Percentiles rank a stretch among this genome's conserved stretches.
Conservation (phyloP, 805 yeast genomes). For the Blastobotrys mokoenaii region DNA sequence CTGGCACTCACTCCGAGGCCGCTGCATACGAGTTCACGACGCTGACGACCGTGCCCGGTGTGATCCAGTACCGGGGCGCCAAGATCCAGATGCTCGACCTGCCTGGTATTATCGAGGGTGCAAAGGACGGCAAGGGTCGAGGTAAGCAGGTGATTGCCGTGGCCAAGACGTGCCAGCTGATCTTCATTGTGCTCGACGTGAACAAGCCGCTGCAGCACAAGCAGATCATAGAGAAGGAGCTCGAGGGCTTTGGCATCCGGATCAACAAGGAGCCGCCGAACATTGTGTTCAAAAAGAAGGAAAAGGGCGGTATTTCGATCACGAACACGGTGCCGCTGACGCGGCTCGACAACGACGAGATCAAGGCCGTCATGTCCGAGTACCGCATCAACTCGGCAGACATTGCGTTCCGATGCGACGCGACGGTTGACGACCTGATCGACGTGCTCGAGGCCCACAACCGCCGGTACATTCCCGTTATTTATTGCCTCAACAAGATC, state of each 20-base stretch:
- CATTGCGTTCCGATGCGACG: slow-evolving; percentile 93
- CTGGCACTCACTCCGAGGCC: slow-evolving; percentile 94
- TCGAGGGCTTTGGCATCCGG: slow-evolving; percentile 96
- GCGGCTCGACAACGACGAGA: slow-evolving; percentile 84
- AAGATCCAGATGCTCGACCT: slow-evolving; percentile 96
- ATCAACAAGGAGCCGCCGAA: slow-evolving; percentile 90
- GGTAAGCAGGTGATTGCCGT: slow-evolving; percentile 99
- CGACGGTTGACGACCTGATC: slow-evolving; percentile 92
- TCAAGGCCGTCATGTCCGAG: slow-evolving; percentile 92
- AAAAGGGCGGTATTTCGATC: slow-evolving; percentile 90
- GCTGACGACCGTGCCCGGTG: slow-evolving; percentile 95
- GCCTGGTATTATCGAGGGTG: slow-evolving; percentile 96
- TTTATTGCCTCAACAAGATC: slow-evolving; percentile 90
- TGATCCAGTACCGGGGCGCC: slow-evolving; percentile 92
- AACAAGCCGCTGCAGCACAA: slow-evolving; percentile 94
- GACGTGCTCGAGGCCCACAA: slow-evolving; percentile 87
- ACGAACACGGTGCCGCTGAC: slow-evolving; percentile 91
- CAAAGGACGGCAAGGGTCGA: slow-evolving; percentile 97
- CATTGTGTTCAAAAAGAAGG: slow-evolving; percentile 84
- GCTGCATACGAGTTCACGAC: slow-evolving; percentile 97
- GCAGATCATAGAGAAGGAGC: slow-evolving; percentile 84
- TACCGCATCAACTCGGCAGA: slow-evolving; percentile 94
- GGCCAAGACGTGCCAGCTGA: slow-evolving; percentile 92
- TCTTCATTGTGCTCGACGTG: slow-evolving; percentile 91
- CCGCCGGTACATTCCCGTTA: slow-evolving; percentile 91